Evolutionary conservation across 108 stramenopile species (phyloP).

Genomic region (Discostella pseudostelligera): DNA sequence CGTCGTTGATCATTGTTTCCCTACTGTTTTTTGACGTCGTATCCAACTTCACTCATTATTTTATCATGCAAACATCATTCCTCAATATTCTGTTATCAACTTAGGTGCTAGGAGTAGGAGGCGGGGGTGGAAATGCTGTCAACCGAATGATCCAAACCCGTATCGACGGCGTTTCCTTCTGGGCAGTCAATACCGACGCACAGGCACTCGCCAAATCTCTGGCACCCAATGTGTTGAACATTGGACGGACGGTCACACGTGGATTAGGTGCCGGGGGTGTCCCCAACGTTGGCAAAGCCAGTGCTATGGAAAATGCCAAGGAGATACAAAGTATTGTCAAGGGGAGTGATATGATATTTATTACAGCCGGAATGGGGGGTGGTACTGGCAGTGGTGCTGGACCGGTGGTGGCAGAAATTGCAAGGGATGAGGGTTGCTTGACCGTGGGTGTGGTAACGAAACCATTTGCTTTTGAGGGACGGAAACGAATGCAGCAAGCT

Average conservation of each 20-base stretch:
- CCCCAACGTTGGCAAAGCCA: conserved; percentile 46
- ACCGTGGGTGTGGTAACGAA: conserved; percentile 85
- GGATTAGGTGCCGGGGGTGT: conserved; percentile 68
- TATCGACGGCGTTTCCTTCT: conserved; percentile 58
- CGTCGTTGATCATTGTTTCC: too few relatives aligned
- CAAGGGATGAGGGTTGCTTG: conserved; percentile 56
- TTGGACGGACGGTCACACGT: conserved; percentile 47
- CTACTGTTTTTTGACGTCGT: neutral
- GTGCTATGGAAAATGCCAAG: conserved; percentile 47
- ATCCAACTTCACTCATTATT: neutral
- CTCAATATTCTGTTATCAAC: neutral
- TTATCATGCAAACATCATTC: neutral
- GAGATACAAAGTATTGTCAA: conserved; percentile 48
- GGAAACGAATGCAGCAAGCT: conserved; percentile 61
- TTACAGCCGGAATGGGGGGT: conserved; percentile 85
- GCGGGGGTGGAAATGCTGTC: conserved; percentile 73
- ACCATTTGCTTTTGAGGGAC: conserved; percentile 82
- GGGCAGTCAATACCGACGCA: conserved; percentile 70
- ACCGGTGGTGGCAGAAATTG: conserved; percentile 68
- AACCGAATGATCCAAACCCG: conserved; percentile 34
- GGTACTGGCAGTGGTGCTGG: conserved; percentile 82
- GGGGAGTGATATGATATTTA: conserved; percentile 78
- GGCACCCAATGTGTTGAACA: conserved; percentile 58
- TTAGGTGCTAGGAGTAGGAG: conserved; percentile 69
- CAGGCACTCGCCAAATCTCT: conserved; percentile 51